phyloP scores from a whole-genome alignment of 2,329 filamentous ascomycete genomes.

The Corinectria fuckeliana region DNA sequence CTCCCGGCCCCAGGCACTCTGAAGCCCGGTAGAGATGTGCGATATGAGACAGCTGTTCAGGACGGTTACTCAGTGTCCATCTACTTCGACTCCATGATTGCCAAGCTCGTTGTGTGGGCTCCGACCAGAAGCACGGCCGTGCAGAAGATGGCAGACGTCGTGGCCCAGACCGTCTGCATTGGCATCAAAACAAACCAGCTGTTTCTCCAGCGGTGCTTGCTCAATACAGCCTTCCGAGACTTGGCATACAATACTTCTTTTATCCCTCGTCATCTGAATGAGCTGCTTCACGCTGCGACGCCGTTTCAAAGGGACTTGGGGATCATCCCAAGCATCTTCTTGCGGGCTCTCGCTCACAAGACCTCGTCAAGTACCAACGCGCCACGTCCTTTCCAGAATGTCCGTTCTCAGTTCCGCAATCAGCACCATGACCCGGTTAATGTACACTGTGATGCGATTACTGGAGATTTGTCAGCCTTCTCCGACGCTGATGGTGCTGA shows the following conservation, averaged over 20 bases:
- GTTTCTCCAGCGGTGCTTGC: conserved; percentile 70
- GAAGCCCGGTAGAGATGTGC: conserved; percentile 35
- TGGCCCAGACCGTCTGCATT: conserved; percentile 47
- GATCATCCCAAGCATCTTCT: conserved; percentile 10
- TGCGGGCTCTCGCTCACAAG: not conserved
- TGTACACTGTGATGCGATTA: conserved; percentile 3
- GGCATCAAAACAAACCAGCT: conserved; percentile 69
- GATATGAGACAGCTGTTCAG: conserved; percentile 51
- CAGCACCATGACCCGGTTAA: conserved; percentile 12
- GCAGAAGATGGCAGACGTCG: conserved; percentile 42
- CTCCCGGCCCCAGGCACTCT: conserved; percentile 18
- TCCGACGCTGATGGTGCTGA: not conserved
- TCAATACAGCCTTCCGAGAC: conserved; percentile 62
- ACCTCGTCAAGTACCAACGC: not conserved
- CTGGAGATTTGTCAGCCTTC: not conserved
- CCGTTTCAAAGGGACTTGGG: not conserved
- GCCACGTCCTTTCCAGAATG: not conserved
- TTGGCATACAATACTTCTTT: conserved; percentile 65
- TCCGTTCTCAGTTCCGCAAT: conserved; percentile 14
- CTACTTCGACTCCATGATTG: conserved; percentile 55
- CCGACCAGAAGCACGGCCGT: conserved; percentile 45
- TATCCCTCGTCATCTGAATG: conserved; percentile 67
- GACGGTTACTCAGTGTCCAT: conserved; percentile 48
- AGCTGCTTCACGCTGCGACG: conserved; percentile 55
- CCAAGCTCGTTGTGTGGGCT: conserved; percentile 54